Conservation (phyloP, 192 early-diverging fungal genomes). For the Podila verticillata region DNA sequence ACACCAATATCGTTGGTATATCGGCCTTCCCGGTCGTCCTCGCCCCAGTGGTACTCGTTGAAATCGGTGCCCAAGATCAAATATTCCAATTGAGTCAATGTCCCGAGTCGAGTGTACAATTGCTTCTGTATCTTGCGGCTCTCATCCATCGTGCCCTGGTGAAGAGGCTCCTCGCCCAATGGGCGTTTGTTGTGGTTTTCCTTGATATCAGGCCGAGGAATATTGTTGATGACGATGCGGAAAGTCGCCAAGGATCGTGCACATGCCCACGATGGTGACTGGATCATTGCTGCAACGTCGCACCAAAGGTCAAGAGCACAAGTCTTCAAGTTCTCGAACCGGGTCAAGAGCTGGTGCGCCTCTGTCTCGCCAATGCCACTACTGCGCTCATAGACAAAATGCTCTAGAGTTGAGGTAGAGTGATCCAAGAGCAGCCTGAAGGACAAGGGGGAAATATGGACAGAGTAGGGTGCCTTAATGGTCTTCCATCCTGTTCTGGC, state of each 20-base stretch:
- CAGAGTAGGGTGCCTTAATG: background rate
- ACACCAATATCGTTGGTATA: background rate
- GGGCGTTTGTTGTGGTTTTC: background rate
- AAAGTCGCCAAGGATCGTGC: background rate
- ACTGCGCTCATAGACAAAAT: background rate
- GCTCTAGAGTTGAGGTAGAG: background rate
- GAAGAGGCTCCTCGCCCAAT: background rate
- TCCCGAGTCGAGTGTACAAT: background rate
- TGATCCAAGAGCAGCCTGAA: background rate
- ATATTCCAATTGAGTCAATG: background rate
- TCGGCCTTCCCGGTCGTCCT: background rate
- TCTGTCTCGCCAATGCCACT: background rate
- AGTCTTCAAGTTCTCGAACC: background rate
- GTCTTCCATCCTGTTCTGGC: background rate
- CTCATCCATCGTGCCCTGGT: background rate
- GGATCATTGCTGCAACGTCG: background rate
- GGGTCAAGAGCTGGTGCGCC: background rate
- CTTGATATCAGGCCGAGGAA: background rate
- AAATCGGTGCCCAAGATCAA: background rate
- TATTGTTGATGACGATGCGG: background rate
- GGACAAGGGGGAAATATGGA: background rate
- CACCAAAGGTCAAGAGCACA: conserved; percentile 2
- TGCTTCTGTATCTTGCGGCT: background rate
- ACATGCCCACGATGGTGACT: background rate
- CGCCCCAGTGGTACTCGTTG: background rate